Evolutionary conservation across 2,329 filamentous ascomycete species (phyloP).

Genomic region (Monosporascus sp.): DNA sequence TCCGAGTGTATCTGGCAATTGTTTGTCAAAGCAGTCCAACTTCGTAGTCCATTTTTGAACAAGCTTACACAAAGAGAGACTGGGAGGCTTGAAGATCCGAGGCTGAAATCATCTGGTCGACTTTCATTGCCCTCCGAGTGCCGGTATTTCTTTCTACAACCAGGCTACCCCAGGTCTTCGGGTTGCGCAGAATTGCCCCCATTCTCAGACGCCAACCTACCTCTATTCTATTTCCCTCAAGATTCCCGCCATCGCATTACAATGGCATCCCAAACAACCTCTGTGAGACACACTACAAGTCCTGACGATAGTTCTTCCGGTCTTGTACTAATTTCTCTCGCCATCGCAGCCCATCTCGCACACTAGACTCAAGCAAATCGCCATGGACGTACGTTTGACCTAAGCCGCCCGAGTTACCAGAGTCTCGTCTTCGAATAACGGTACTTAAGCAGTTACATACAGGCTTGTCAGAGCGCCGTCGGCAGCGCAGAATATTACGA

Average conservation of each 20-base stretch:
- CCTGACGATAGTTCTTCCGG: not conserved
- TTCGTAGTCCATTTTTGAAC: too few relatives aligned
- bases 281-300: not conserved
- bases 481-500: conserved; percentile 75
- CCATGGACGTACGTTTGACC: conserved; percentile 62
- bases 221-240: too few relatives aligned
- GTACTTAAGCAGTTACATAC: conserved; percentile 15
- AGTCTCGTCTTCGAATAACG: conserved; percentile 1
- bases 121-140: too few relatives aligned
- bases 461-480: conserved; percentile 82
- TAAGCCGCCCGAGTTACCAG: not conserved
- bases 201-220: not conserved
- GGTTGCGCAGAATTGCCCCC: too few relatives aligned
- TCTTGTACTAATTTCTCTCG: not conserved
- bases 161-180: too few relatives aligned
- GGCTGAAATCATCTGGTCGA: too few relatives aligned
- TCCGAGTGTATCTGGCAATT: too few relatives aligned
- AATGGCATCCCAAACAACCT: conserved; percentile 4
- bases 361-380: conserved; percentile 77
- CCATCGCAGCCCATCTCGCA: conserved; percentile 63
- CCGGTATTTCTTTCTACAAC: too few relatives aligned
- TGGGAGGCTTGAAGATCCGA: too few relatives aligned
- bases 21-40: too few relatives aligned
- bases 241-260: conserved; percentile 5
- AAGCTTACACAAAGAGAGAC: too few relatives aligned